A percentile compares a stretch with the other conserved stretches of the same genome.
These are phyloP conservation scores for Didymella arachidicola DNA, from an alignment of 2,329 filamentous ascomycete species.

Conservation along the genomic window DNA sequence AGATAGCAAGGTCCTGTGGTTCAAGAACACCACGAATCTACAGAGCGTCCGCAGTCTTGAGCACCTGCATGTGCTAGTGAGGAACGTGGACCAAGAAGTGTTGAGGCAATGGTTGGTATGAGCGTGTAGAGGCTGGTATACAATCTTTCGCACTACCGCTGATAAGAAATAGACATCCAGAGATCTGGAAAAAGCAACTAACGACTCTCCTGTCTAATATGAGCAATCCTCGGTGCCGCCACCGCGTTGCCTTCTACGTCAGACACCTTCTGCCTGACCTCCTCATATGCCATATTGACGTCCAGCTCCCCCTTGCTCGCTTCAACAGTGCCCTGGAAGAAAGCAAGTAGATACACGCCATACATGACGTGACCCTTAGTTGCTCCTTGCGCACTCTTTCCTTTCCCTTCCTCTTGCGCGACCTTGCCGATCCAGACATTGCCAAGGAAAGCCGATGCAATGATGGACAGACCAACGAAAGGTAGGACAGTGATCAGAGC, in stretches of 20 bases:
- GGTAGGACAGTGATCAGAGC: conserved; percentile 69
- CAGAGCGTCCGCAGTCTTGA: conserved; percentile 72
- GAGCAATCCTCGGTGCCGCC: conserved; percentile 6
- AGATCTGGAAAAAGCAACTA: background rate
- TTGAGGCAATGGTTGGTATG: conserved; percentile 25
- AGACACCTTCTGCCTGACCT: conserved; percentile 7
- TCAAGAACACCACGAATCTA: conserved; percentile 69
- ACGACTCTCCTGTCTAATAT: conserved; percentile 8
- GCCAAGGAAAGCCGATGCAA: conserved; percentile 57
- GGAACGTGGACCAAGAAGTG: conserved; percentile 70
- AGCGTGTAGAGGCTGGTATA: background rate
- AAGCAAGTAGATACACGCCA: conserved; percentile 27
- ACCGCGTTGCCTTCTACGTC: conserved; percentile 22
- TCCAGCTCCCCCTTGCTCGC: conserved; percentile 29
- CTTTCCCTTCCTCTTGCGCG: conserved; percentile 33
- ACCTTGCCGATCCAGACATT: conserved; percentile 61
- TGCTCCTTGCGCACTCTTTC: conserved; percentile 10
- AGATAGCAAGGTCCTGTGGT: conserved; percentile 65
- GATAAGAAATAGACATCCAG: background rate
- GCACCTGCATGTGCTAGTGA: conserved; percentile 75
- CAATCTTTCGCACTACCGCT: background rate
- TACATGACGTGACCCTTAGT: conserved; percentile 34
- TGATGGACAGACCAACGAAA: conserved; percentile 61
- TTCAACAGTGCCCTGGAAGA: conserved; percentile 22
- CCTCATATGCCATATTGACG: conserved; percentile 19